A percentile compares a stretch with the other conserved stretches of the same genome.
These are phyloP conservation scores for Amauroascus verrucosus DNA, from an alignment of 2,329 filamentous ascomycete species.

Conservation along the genomic window DNA sequence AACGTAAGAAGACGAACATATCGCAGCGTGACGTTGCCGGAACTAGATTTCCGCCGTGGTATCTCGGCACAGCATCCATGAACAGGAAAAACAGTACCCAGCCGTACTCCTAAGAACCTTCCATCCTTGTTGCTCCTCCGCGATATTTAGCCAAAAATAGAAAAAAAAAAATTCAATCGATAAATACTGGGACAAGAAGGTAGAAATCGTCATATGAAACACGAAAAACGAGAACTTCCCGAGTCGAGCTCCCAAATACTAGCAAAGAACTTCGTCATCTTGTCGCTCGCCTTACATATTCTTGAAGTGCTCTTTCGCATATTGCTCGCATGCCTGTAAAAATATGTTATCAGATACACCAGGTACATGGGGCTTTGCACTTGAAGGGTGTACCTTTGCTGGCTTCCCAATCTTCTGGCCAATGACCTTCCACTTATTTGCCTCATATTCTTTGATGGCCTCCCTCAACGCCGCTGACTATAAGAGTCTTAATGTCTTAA, in stretches of 20 bases:
- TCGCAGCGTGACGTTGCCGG: constrained; percentile 15
- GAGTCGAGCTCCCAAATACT: neutral
- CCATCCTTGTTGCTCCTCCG: constrained; percentile 15
- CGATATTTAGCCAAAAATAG: constrained; percentile 8
- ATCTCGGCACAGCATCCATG: constrained; percentile 13
- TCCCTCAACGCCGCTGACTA: constrained; percentile 54
- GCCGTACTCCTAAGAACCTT: constrained; percentile 17
- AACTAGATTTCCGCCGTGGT: constrained; percentile 5
- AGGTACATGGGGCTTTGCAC: too few relatives aligned
- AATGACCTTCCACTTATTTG: constrained; percentile 97
- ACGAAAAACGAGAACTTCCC: constrained; percentile 1
- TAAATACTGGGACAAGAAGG: neutral
- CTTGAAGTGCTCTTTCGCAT: constrained; percentile 86
- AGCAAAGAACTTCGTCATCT: constrained; percentile 5
- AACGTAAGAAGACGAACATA: constrained; percentile 12
- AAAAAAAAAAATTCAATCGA: neutral
- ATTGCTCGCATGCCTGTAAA: constrained; percentile 69
- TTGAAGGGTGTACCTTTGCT: constrained; percentile 75
- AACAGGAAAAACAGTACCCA: constrained; percentile 15
- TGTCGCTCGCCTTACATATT: constrained; percentile 24
- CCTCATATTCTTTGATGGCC: constrained; percentile 97
- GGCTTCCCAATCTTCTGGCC: constrained; percentile 96
- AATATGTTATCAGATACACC: constrained; percentile 2
- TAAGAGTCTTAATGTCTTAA: constrained; percentile 4
- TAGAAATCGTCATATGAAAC: neutral